These are phyloP conservation scores for Lipomyces orientalis DNA, from an alignment of 805 yeast genomes.

Conservation along the genomic window DNA sequence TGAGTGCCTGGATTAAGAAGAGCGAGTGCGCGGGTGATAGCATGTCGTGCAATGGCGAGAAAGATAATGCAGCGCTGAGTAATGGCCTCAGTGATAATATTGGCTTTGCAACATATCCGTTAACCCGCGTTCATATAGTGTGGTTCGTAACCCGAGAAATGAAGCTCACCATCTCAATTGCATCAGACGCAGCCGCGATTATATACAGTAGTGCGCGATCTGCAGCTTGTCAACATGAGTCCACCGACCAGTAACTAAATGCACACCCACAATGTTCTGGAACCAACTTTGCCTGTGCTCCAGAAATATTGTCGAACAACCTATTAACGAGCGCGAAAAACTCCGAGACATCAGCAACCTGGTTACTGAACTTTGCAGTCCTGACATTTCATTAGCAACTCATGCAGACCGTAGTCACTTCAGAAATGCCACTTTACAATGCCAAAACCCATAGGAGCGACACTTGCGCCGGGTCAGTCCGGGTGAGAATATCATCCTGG, in stretches of 20 bases:
- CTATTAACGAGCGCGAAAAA: slow-evolving; percentile 9
- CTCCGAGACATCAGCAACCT: slow-evolving; percentile 6
- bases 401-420: neutral
- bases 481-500: slow-evolving; percentile 14
- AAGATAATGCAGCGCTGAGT: slow-evolving; percentile 21
- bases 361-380: neutral
- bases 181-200: slow-evolving; percentile 11
- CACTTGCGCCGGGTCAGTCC: slow-evolving; percentile 20
- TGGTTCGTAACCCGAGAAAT: neutral
- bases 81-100: slow-evolving; percentile 18
- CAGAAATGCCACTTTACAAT: slow-evolving; percentile 16
- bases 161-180: slow-evolving; percentile 9
- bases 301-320: slow-evolving; percentile 13
- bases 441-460: slow-evolving; percentile 32
- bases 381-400: neutral
- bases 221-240: neutral
- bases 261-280: slow-evolving; percentile 16
- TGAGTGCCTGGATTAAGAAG: slow-evolving; percentile 21
- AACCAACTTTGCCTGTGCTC: slow-evolving; percentile 23
- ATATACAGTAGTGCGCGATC: slow-evolving; percentile 15
- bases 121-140: neutral
- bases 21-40: slow-evolving; percentile 34
- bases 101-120: slow-evolving; percentile 13
- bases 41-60: slow-evolving; percentile 17
- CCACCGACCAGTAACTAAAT: neutral